Conservation (phyloP, 2,329 filamentous ascomycete species). For the Albifimbria verrucaria region DNA sequence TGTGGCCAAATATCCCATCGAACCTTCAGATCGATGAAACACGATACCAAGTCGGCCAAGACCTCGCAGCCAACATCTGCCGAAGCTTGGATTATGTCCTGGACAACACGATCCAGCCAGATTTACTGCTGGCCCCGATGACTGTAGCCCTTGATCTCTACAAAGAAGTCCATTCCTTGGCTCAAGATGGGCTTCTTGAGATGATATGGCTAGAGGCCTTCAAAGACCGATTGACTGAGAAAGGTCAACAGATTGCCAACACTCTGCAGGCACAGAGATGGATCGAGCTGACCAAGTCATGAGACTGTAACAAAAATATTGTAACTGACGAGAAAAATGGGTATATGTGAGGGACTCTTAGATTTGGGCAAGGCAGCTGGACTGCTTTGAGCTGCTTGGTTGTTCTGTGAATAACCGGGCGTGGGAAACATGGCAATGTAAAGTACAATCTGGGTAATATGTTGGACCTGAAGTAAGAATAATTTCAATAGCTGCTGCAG, state of each 20-base stretch:
- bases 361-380: neutral
- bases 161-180: conserved; percentile 31
- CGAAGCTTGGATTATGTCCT: conserved; percentile 47
- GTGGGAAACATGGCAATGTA: too few species aligned
- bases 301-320: too few species aligned
- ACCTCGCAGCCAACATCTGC: conserved; percentile 47
- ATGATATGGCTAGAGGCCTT: conserved; percentile 47
- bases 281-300: conserved; percentile 31
- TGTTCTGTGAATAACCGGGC: too few species aligned
- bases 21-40: conserved; percentile 37
- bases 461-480: too few species aligned
- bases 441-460: too few species aligned
- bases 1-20: conserved; percentile 35
- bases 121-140: conserved; percentile 42
- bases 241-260: conserved; percentile 38
- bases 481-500: too few species aligned
- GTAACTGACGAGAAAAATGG: too few species aligned
- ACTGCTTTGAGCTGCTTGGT: too few species aligned
- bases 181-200: conserved; percentile 41
- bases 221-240: conserved; percentile 31
- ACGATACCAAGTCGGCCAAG: conserved; percentile 40
- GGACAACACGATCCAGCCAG: conserved; percentile 40
- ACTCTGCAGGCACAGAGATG: conserved; percentile 36
- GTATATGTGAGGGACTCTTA: too few species aligned
- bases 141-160: conserved; percentile 41